Evolutionary conservation across 2,329 filamentous ascomycete species (phyloP), one percentile per base, ranked within the genome.

Genomic region (Stachybotrys chlorohalonatus): DNA sequence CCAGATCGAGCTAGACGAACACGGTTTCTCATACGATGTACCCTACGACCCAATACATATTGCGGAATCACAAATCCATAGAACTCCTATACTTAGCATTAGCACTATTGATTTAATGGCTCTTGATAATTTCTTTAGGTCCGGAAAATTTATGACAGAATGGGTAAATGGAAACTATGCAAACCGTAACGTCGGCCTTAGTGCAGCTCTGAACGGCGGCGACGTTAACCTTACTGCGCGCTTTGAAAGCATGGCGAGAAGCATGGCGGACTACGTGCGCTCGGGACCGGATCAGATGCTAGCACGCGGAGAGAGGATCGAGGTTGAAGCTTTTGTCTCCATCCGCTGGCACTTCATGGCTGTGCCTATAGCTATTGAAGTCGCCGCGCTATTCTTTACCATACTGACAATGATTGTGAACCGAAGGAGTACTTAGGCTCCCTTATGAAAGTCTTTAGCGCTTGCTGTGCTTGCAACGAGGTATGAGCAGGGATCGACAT

Each of bases 371-470:
- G 17, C n/a, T 1, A 54, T 56, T n/a, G 52, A 57, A 47, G 6
- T 52, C 1, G 15, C 45, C 3, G 53, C 32, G 7, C 32, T 57
- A n/a, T 11, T 48, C 11, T 56, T 59, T 15, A 52, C 52, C 5
- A 7, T 53, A 8, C 9, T 49, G 16, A 58, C 52, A 30, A 59
- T 58, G 1, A 8, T 45, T 2, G 11, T 24, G 6, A 58, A 55
- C 39, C 51, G 56, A 3, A 50, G 47, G 17, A 54, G 49, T 13
- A 32, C 32, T 11, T 47, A 45, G 4, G 56, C 58, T 3, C 56
- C 57, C 2, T 13, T 58, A 5, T 59, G 57, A 54, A 59, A 59
- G 53, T 57, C 56, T 13, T 59, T 53, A 4, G 57, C 30, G 2
- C 51, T 59, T n/a, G 56, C 53, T 4, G 49, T 55, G 1, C 39